These are phyloP conservation scores for Serendipita sp. DNA, from an alignment of 768 basidiomycete species.

Conservation along the genomic window DNA sequence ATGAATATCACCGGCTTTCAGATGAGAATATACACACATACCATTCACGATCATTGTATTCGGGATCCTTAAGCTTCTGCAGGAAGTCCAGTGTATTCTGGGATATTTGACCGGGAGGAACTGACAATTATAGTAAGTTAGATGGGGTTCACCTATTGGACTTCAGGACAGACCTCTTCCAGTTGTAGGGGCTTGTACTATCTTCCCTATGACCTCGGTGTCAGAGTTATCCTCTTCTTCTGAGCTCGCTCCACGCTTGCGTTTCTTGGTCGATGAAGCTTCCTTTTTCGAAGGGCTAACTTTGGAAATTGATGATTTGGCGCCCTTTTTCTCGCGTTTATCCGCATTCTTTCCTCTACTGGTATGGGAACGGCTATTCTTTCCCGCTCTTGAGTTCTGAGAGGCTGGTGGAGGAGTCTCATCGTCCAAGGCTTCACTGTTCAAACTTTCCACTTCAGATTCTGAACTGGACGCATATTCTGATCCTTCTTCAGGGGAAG, in stretches of 20 bases:
- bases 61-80: constrained; percentile 47
- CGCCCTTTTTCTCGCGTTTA: constrained; percentile 9
- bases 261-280: constrained; percentile 15
- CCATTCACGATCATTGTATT: constrained; percentile 77
- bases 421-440: constrained; percentile 24
- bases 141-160: not conserved
- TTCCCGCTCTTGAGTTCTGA: constrained; percentile 5
- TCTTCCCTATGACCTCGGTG: constrained; percentile 47
- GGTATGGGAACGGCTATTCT: constrained; percentile 1
- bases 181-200: constrained; percentile 66
- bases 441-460: constrained; percentile 14
- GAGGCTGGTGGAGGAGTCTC: constrained; percentile 13
- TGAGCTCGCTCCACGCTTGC: constrained; percentile 15
- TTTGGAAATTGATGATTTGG: constrained; percentile 1
- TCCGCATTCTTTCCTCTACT: constrained; percentile 7
- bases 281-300: constrained; percentile 12
- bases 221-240: constrained; percentile 25
- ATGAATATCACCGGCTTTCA: not conserved
- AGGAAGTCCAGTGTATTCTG: constrained; percentile 74
- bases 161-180: constrained; percentile 48
- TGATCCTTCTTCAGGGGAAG: not conserved
- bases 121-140: constrained; percentile 23
- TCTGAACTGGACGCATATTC: constrained; percentile 17
- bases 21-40: constrained; percentile 18
- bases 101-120: constrained; percentile 73